Base-by-base conservation (phyloP, 768 basidiomycete species). In the Leccinum boreale region DNA sequence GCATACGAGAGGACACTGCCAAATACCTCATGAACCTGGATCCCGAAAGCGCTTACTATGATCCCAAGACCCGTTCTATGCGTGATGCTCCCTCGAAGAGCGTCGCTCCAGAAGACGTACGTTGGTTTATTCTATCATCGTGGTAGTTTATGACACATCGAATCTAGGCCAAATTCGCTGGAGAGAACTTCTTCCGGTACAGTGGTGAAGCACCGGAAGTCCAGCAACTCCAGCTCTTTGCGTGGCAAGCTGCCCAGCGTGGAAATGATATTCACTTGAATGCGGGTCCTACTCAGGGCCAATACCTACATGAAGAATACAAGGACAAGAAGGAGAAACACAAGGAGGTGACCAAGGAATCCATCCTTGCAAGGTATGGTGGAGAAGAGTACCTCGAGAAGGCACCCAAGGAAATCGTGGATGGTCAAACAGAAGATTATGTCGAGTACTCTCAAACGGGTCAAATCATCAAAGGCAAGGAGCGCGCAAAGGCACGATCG, bases 1-100 rank as follows among this genome's bases (percentile, higher is more conserved):
- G 97, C 77, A 98, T 99, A 64, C 89, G 97, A 69, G 97, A 99
- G 75, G 97, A 99, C 71, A 98, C 96, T 1, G 97, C 97, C 10
- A 99, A 99, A 72, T 99, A 99, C 71, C 83, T 99, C 68, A 90
- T 96, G 73, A 99, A 98, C 71, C 73, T 99, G 72, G 94, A 98
- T 73, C 89, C 90, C 1, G 88, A 92, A 0, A 94, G 91, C 66
- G 97, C 97, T 9, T 98, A 98, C 77, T 99, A 99, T 70, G 97
- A 99, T 69, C 97, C 97, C 49, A 99, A 99, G 78, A 98, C 97
- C 12, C 88, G 97, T 68, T 98, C 96, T 7, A 99, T 99, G 97
- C 89, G 97, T 74, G 97, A 99, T 67, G 95, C 96, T 44, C 97
- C 96, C 0, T 59, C 86, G 14, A 85, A 83, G 70, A 83, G 85